Evolutionary conservation across 1,284 basidiomycete species (phyloP).

Genomic region (Leccinum pachyderme): DNA sequence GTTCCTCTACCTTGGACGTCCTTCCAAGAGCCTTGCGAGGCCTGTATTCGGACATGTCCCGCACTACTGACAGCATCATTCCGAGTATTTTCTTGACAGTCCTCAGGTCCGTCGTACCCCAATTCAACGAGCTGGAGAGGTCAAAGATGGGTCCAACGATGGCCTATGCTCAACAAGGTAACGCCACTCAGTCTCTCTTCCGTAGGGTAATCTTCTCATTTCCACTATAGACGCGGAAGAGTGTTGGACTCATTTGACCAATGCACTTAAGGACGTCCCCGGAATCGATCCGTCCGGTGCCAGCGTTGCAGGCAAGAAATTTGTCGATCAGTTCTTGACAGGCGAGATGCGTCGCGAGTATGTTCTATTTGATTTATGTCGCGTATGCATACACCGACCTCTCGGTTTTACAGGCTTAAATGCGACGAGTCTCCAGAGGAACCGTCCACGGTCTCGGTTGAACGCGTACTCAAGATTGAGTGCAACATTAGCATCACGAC

Average conservation of each 20-base stretch:
- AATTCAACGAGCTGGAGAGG: slow-evolving; percentile 81
- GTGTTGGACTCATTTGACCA: slow-evolving; percentile 86
- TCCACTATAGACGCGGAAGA: slow-evolving; percentile 83
- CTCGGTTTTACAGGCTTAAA: slow-evolving; percentile 51
- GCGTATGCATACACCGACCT: slow-evolving; percentile 9
- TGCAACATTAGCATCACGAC: slow-evolving; percentile 89
- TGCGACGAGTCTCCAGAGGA: slow-evolving; percentile 85
- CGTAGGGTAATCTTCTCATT: not conserved
- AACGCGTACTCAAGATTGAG: slow-evolving; percentile 85
- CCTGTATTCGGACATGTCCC: slow-evolving; percentile 71
- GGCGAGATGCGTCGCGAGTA: slow-evolving; percentile 83
- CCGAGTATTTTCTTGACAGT: slow-evolving; percentile 73
- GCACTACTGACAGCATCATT: slow-evolving; percentile 76
- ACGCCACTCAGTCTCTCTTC: not conserved
- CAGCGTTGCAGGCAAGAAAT: slow-evolving; percentile 44
- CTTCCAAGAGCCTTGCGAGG: slow-evolving; percentile 66
- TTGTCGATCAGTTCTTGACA: slow-evolving; percentile 85
- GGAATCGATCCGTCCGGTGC: slow-evolving; percentile 39
- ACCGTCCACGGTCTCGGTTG: slow-evolving; percentile 57
- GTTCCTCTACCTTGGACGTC: slow-evolving; percentile 29
- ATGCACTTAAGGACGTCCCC: slow-evolving; percentile 69
- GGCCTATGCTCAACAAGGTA: slow-evolving; percentile 87
- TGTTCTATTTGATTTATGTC: slow-evolving; percentile 31
- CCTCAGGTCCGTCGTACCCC: slow-evolving; percentile 81
- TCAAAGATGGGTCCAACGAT: slow-evolving; percentile 40